Base-by-base conservation (phyloP, 495 filamentous ascomycete species). In the Lasiosphaeriaceae sp. region DNA sequence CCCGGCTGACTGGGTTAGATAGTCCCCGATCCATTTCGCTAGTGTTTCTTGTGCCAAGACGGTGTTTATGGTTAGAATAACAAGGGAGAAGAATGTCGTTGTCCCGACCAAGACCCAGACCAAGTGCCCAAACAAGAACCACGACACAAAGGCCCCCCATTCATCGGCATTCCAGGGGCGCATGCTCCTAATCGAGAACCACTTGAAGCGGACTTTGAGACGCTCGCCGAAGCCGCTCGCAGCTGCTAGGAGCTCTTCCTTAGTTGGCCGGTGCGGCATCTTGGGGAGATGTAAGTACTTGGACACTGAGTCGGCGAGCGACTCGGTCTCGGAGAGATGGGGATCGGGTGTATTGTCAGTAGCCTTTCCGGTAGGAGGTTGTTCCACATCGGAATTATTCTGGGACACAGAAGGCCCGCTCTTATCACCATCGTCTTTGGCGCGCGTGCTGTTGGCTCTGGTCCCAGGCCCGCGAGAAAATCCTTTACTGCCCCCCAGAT, bases 41-140 rank as follows among this genome's bases (percentile, higher is more conserved):
- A 98, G 74, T 6, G 90, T 97, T 83, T 98, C 94, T 78, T 98
- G 94, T 3, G 94, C 94, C 76, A 96, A 89, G 11, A 98, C 91
- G 9, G 95, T 97, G 66, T 98, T 98, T 58, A 96, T 89, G 2
- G 88, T 80, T 53, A 96, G 79, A 21, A 98, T 96, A 11, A 90
- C 75, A 44, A 96, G 77, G 0, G 91, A 96, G 73, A 97, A 94
- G 71, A 98, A 98, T 2, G 94, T 97, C 0, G 94, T 98, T 2
- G 94, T 98, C 51, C 94, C 94, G 45, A 97, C 80, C 19, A 97
- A 80, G 55, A 98, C 82, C 94, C 94, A 98, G 29, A 96, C 80
- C 41, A 98, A 74, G 73, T 98, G 95, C 0, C 94, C 94, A 34
- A 96, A 77, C 41, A 98, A 73, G 52, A 97, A 84, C 93, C 94